Percentiles rank a stretch among this genome's conserved stretches.
Evolutionary conservation across 164 flowering plant species (phyloP).

Genomic region (Vitis rotundifolia): DNA sequence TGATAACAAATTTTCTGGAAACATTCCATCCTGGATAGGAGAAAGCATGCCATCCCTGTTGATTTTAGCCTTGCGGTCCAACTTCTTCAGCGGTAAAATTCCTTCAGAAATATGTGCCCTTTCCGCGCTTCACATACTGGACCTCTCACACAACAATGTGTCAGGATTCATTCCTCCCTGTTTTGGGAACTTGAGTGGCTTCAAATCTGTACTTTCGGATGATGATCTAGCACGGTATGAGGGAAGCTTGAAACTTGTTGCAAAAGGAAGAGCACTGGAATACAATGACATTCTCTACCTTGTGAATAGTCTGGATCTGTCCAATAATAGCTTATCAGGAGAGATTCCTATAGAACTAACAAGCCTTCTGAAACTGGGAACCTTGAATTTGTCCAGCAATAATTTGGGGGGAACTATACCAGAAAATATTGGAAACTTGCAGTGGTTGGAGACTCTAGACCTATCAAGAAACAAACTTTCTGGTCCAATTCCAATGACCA

Average conservation of each 20-base stretch:
- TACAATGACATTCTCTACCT: constrained; percentile 3
- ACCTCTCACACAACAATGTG: too few species aligned
- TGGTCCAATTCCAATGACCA: constrained; percentile 24
- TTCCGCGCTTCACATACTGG: constrained; percentile 11
- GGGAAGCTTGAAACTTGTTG: not conserved
- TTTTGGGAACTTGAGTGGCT: not conserved
- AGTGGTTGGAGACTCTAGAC: constrained; percentile 27
- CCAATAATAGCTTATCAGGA: constrained; percentile 28
- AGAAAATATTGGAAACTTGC: too few species aligned
- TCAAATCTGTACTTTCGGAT: not conserved
- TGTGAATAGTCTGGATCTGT: constrained; percentile 33
- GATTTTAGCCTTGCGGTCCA: constrained; percentile 3
- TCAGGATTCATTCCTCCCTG: too few species aligned
- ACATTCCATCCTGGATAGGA: constrained; percentile 6
- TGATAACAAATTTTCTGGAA: constrained; percentile 12
- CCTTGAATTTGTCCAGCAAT: constrained; percentile 34
- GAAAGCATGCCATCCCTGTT: not conserved
- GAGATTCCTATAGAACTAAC: constrained; percentile 24
- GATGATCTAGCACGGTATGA: not conserved
- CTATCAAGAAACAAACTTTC: constrained; percentile 28
- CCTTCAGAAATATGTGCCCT: constrained; percentile 9
- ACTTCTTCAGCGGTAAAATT: constrained; percentile 10
- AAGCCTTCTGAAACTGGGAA: constrained; percentile 12
- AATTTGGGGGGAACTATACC: constrained; percentile 32
- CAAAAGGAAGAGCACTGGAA: constrained; percentile 5